Conservation (phyloP, 257 asterid species). For the Euphrasia confusa region DNA sequence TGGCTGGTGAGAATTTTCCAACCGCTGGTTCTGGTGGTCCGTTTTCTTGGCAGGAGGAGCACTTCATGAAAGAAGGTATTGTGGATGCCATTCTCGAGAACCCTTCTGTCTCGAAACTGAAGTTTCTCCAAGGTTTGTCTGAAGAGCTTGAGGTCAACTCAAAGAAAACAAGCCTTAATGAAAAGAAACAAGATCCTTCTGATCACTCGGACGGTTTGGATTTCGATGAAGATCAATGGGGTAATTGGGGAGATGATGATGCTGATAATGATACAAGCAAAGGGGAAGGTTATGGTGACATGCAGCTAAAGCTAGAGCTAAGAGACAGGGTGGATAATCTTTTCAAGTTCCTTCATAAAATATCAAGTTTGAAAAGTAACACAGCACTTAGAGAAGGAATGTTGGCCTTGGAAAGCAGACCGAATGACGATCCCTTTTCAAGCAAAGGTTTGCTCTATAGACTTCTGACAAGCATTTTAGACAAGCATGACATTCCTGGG, state of each 20-base stretch:
- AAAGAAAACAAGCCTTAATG: constrained; percentile 37
- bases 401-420: constrained; percentile 42
- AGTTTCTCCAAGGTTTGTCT: constrained; percentile 70
- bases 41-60: constrained; percentile 99
- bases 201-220: constrained; percentile 40
- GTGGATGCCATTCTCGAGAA: constrained; percentile 86
- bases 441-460: constrained; percentile 69
- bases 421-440: constrained; percentile 60
- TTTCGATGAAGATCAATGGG: constrained; percentile 92
- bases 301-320: constrained; percentile 90
- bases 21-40: constrained; percentile 89
- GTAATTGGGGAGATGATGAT: constrained; percentile 74
- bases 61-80: constrained; percentile 92
- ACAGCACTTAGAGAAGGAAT: constrained; percentile 41
- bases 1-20: constrained; percentile 95
- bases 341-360: constrained; percentile 82
- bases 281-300: constrained; percentile 57
- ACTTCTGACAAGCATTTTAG: constrained; percentile 55
- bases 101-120: constrained; percentile 50
- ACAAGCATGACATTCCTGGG: constrained; percentile 74
- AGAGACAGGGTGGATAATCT: constrained; percentile 85
- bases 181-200: constrained; percentile 39
- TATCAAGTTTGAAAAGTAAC: constrained; percentile 57
- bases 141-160: constrained; percentile 57
- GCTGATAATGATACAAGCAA: constrained; percentile 47